Base-by-base conservation (phyloP, 2,329 filamentous ascomycete genomes). In the Colletotrichum navitas region DNA sequence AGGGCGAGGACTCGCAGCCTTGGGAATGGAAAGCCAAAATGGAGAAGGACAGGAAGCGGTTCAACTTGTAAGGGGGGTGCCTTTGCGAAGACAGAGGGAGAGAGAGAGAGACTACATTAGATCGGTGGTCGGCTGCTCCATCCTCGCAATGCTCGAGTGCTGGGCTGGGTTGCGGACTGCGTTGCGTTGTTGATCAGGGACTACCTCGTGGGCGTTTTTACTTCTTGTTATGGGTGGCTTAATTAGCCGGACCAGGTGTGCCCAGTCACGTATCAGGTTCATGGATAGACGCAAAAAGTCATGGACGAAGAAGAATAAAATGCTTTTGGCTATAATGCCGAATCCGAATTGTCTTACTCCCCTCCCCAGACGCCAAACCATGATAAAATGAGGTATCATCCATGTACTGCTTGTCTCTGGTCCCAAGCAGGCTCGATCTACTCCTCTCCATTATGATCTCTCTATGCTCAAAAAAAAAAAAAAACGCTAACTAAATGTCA, bases 21-120 rank as follows among this genome's bases (percentile, higher is more conserved):
- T 98, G 96, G 95, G 90, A 98, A 80, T 99, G 96, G 96, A 97
- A 97, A 84, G 92, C 93, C 14, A 91, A 91, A 79, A 97, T 96
- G 92, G 96, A 99, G 85, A 98, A 98, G 86, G 87, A 93, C 79
- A 88, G 96, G 78, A 98, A 95, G 76, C 91, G 94, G 80, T 99
- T 98, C 85, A 96, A 97, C 82, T 85, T 99, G 79, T 98, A 87
- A 41, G 14, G 14, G 54, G 34, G 21, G 26, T 21, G 26, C 61
- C 11, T 18, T 16, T 34, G 26, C 16, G 12, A 24, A 16, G 49
- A 24, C 29, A 24, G 12, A 26, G 5, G 8, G 29, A 47, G 54
- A n/a, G 12, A 10, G 5, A 51, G 12, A 51, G 12, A 21, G 12
- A 24, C 47, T 26, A 26, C n/a, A 51, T 5, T 51, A 10, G 3